Evolutionary conservation across 441 rosid genomes (phyloP).

Genomic region (Croton laevigatus): DNA sequence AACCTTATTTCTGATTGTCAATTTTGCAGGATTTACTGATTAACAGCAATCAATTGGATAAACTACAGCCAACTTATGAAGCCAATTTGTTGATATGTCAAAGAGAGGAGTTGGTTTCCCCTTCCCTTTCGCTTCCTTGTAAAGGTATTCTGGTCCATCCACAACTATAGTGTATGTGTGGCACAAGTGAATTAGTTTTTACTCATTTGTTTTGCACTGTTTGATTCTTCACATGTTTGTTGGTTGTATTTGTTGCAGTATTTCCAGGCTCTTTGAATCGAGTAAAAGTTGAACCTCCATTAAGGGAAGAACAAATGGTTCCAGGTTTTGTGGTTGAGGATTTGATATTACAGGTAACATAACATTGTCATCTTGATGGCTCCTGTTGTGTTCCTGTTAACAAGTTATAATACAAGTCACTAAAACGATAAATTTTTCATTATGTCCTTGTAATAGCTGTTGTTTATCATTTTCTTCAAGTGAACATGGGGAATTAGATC

Average conservation of each 20-base stretch:
- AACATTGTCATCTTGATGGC: background rate
- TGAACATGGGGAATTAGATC: background rate
- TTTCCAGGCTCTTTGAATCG: conserved; percentile 40
- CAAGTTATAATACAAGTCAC: background rate
- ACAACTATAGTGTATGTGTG: background rate
- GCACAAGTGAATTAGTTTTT: background rate
- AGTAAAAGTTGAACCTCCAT: conserved; percentile 28
- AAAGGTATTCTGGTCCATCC: conserved; percentile 35
- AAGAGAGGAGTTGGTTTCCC: conserved; percentile 29
- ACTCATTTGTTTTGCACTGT: background rate
- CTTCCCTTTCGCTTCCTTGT: conserved; percentile 53
- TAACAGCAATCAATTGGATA: conserved; percentile 42
- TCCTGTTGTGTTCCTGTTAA: background rate
- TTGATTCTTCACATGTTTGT: background rate
- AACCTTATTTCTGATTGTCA: conserved; percentile 7
- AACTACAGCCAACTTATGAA: conserved; percentile 42
- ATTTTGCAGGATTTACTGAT: conserved; percentile 42
- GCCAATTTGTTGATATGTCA: conserved; percentile 45
- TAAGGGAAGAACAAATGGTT: conserved; percentile 31
- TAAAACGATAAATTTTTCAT: background rate
- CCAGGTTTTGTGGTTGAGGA: conserved; percentile 42
- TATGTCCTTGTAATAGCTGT: background rate
- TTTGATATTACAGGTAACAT: conserved; percentile 53
- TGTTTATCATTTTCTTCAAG: background rate
- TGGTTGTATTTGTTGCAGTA: conserved; percentile 38